Base-by-base conservation (phyloP, 2,329 filamentous ascomycete species). In the Parastagonospora nodorum region DNA sequence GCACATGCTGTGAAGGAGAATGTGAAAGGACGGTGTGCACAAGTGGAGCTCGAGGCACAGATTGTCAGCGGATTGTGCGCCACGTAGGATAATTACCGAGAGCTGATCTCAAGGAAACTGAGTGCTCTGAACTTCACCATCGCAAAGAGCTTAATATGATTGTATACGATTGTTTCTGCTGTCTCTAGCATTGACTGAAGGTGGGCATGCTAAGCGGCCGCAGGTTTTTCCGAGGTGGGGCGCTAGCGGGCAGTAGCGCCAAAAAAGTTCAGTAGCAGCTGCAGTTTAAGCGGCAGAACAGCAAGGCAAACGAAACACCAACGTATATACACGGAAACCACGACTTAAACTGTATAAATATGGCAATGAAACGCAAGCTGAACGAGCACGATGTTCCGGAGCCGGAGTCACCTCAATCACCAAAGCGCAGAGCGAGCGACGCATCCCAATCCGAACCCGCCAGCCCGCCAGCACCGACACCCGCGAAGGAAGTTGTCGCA, bases 361-460 rank as follows among this genome's bases (percentile, higher is more conserved):
- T 53, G 50, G 50, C 54, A 3, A 48, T 54, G 69, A 81, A 81
- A 64, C 77, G 79, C 55, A 81, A 81, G 65, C 65, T 80, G 52
- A 78, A 80, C 58, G 74, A 75, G n/a, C 61, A 76, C 37, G 75
- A 79, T 48, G 72, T 77, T 1, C 78, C 78, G 2, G 76, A 79
- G 57, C 67, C 50, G 19, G 59, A 60, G 35, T 57, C 60, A 5
- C 47, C 59, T 1, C 55, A 45, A 19, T 44, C 50, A 10, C 39
- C 49, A 12, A 53, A 60, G 46, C 60, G 53, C 50, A 50, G 57
- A 48, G 53, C 57, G 19, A 64, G 62, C 55, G 63, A 64, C 33
- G 61, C 57, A 37, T 63, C 64, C 8, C 59, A 63, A 8, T 51
- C 43, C n/a, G 52, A 60, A 28, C 48, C 53, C 46, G 45, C 55